These are phyloP conservation scores for Citrus trifoliata DNA, from an alignment of 345 rosid species.

Conservation along the genomic window DNA sequence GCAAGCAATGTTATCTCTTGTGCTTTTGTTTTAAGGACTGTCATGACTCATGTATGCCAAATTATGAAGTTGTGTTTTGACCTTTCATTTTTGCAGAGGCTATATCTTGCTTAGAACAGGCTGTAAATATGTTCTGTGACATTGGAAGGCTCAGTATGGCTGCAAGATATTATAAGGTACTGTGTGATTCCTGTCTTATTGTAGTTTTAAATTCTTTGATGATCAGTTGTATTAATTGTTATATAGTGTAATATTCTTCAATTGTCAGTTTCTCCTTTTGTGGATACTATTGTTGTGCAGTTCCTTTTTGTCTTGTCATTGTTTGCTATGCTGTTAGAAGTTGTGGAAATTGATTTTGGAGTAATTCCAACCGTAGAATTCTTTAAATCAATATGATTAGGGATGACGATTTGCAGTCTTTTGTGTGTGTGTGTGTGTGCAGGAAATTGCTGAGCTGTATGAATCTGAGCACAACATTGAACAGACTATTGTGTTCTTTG, in stretches of 20 bases:
- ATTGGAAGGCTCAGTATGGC: slow-evolving; percentile 98
- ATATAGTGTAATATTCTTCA: background rate
- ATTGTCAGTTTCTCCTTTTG: background rate
- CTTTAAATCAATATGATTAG: background rate
- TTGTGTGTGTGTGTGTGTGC: slow-evolving; percentile 8
- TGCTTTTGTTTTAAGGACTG: background rate
- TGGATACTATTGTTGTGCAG: background rate
- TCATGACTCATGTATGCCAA: background rate
- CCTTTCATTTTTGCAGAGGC: slow-evolving; percentile 58
- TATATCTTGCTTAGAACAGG: slow-evolving; percentile 82
- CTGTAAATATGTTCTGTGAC: slow-evolving; percentile 77
- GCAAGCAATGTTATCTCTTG: background rate
- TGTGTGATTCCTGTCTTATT: slow-evolving; percentile 8
- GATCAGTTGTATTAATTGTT: background rate
- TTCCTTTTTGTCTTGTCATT: background rate
- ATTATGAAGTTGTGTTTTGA: background rate
- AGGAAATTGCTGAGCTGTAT: slow-evolving; percentile 84
- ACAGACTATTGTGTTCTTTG: slow-evolving; percentile 63
- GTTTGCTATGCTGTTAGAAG: background rate
- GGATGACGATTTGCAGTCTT: background rate
- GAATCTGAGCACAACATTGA: slow-evolving; percentile 64
- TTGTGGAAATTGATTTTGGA: background rate
- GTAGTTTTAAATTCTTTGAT: background rate
- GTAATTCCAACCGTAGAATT: background rate
- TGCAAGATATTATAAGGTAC: slow-evolving; percentile 94